These are phyloP conservation scores for Triglochin maritima DNA, from an alignment of 106 monocot species.

Conservation along the genomic window DNA sequence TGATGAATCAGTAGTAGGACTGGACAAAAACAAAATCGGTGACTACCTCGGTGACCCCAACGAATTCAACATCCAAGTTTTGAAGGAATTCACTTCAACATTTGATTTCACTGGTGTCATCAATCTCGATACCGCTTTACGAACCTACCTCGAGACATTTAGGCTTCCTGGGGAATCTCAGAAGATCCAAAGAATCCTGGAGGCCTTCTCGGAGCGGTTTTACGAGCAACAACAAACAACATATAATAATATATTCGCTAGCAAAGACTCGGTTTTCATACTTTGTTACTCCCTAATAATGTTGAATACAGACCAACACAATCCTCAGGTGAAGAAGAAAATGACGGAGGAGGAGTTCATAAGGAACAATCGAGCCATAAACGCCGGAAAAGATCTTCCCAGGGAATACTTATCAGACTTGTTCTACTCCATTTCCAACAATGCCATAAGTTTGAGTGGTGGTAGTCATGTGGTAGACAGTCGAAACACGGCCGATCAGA, in stretches of 20 bases:
- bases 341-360: slow-evolving; percentile 99
- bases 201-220: slow-evolving; percentile 75
- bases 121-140: slow-evolving; percentile 52
- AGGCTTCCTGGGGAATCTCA: slow-evolving; percentile 91
- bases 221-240: slow-evolving; percentile 46
- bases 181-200: slow-evolving; percentile 83
- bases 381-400: slow-evolving; percentile 64
- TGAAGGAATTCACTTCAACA: slow-evolving; percentile 29
- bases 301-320: slow-evolving; percentile 93
- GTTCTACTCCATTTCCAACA: slow-evolving; percentile 62
- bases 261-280: slow-evolving; percentile 65
- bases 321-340: slow-evolving; percentile 94
- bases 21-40: slow-evolving; percentile 85
- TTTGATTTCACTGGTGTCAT: slow-evolving; percentile 66
- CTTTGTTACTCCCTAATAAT: slow-evolving; percentile 90
- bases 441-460: slow-evolving; percentile 70
- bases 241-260: slow-evolving; percentile 34
- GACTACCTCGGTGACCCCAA: slow-evolving; percentile 68
- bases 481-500: slow-evolving; percentile 20
- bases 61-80: slow-evolving; percentile 59
- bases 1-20: too few relatives aligned
- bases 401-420: slow-evolving; percentile 76
- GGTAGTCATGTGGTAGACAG: too few relatives aligned
- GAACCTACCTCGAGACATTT: slow-evolving; percentile 72
- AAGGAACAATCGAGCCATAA: slow-evolving; percentile 74